Conservation (phyloP, 169 alveolate species). For the Cryptosporidium muris region DNA sequence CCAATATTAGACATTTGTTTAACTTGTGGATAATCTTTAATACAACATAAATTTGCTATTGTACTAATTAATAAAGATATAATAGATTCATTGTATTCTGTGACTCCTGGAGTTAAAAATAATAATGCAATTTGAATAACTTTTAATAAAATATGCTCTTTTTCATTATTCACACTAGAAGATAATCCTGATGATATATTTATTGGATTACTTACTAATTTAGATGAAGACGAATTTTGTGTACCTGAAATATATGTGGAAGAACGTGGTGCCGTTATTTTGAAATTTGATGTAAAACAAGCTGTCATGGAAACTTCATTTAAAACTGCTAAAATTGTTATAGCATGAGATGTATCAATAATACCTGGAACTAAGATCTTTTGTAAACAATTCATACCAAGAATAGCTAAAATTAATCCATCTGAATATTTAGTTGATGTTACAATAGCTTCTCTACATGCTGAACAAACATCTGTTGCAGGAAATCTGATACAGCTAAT, state of each 20-base stretch:
- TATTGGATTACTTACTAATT: too few relatives aligned
- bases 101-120: constrained; percentile 51
- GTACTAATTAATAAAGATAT: constrained; percentile 40
- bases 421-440: constrained; percentile 38
- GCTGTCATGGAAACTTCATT: constrained; percentile 52
- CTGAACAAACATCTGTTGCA: constrained; percentile 57
- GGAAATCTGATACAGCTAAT: constrained; percentile 18
- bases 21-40: constrained; percentile 42
- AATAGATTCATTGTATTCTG: constrained; percentile 52
- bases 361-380: constrained; percentile 61
- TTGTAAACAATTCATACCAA: constrained; percentile 63
- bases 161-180: constrained; percentile 2
- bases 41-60: constrained; percentile 27
- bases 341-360: constrained; percentile 48
- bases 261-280: background rate
- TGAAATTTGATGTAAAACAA: constrained; percentile 3
- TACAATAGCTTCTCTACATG: constrained; percentile 55
- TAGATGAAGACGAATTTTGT: too few relatives aligned
- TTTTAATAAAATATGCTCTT: constrained; percentile 59
- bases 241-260: background rate
- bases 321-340: constrained; percentile 51
- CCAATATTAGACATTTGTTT: constrained; percentile 64
- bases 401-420: constrained; percentile 4
- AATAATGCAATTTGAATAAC: constrained; percentile 45
- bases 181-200: too few relatives aligned